Base-by-base conservation (phyloP, 805 yeast species). In the Saturnispora dispora region DNA sequence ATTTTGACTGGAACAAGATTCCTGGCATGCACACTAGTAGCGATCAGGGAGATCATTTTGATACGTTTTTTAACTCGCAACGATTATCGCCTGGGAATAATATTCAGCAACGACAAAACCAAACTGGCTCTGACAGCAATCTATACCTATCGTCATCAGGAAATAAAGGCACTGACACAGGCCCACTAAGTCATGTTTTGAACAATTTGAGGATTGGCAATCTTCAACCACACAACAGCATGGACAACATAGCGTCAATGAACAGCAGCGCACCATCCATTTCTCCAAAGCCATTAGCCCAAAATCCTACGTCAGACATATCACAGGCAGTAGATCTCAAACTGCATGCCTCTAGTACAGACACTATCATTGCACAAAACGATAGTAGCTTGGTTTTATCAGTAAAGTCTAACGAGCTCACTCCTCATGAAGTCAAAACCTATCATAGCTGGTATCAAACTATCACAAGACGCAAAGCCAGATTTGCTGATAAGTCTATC, bases 381-480 rank as follows among this genome's bases (percentile, higher is more conserved):
- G 79, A 77, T 45, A 55, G 69, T 8, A 58, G 69, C 10, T 75
- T 81, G 2, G 88, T 90, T 0, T 65, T 85, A 47, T 78, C 88
- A 2, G 67, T 86, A n/a, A 72, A 82, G 1, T 75, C 79, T 1
- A 77, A 75, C 45, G 88, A 88, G 52, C 74, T 91, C 45, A 77
- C 96, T 0, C 74, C 75, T 18, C 85, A 84, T 52, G 99, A 91
- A 66, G 77, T 81, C 11, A 80, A 83, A 60, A 85, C 96, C 1
- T 91, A 91, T 66, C 78, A 91, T 58, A 73, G 96, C 57, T 91
- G 99, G 99, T 91, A 90, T 65, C 84, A 88, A 57, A 90, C 88
- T 61, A 79, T 91, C 32, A 76, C 85, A 36, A 75, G 85, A 44
- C 77, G 90, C 49, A 84, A 85, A 55, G 20, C 35, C 4, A 36